Percentiles rank a stretch among this genome's conserved stretches.
Evolutionary conservation across 1,139 yeast genomes (phyloP).

Genomic region (Lizanozyma gosingica): DNA sequence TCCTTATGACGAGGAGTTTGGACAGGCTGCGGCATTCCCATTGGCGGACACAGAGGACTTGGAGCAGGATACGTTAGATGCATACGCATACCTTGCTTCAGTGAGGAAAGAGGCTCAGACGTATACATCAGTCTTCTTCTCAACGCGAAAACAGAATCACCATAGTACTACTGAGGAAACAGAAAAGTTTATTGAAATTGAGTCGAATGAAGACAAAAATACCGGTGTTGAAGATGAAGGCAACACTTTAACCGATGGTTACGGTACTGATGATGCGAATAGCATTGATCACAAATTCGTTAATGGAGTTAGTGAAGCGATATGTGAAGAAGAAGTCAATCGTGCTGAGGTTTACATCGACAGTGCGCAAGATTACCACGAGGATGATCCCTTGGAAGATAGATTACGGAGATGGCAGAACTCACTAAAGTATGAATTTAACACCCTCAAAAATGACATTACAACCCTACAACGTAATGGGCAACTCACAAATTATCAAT

Average conservation of each 20-base stretch:
- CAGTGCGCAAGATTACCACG: no score
- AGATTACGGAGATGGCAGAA: not conserved
- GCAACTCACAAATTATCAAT: not conserved
- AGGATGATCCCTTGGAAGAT: no score
- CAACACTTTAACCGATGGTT: constrained; percentile 2
- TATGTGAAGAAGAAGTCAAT: not conserved
- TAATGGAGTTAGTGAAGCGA: no score
- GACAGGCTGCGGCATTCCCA: not conserved
- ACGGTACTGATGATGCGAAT: constrained; percentile 3
- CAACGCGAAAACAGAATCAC: not conserved
- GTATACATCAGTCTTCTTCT: not conserved
- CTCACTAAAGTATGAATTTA: not conserved
- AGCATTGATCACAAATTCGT: not conserved
- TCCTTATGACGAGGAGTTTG: not conserved
- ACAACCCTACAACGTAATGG: not conserved
- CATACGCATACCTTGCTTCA: not conserved
- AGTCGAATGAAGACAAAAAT: constrained; percentile 5
- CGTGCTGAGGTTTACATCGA: no score
- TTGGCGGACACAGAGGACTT: not conserved
- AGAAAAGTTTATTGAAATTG: no score
- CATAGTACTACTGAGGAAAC: no score
- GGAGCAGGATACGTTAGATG: not conserved
- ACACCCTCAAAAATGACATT: not conserved
- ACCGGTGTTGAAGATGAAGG: constrained; percentile 4
- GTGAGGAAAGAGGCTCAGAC: not conserved